Evolutionary conservation across 176 grass and related monocot species (phyloP).

Genomic region (Bothriochloa decipiens): DNA sequence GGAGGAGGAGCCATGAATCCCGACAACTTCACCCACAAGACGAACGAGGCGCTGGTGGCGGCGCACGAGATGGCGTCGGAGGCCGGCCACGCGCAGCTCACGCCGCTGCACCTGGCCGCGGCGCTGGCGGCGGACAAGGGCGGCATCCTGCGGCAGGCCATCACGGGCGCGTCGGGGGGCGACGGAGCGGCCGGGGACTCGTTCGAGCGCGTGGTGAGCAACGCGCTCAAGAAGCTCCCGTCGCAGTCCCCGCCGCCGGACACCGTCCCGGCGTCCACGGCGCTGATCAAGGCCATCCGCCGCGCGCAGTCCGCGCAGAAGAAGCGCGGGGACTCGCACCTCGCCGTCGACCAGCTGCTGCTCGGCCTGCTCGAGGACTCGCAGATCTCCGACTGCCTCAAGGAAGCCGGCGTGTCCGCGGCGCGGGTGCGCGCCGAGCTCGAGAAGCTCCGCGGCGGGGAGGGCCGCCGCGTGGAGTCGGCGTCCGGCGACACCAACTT

Average conservation of each 20-base stretch:
- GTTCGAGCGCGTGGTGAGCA: conserved; percentile 58
- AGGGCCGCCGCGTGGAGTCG: conserved; percentile 47
- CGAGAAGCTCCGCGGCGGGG: conserved; percentile 59
- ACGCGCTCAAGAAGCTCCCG: conserved; percentile 64
- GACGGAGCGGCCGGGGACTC: conserved; percentile 47
- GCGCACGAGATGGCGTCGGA: conserved; percentile 72
- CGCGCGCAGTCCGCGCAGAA: conserved; percentile 71
- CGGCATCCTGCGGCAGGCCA: conserved; percentile 62
- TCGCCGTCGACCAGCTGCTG: conserved; percentile 66
- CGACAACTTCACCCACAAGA: conserved; percentile 98
- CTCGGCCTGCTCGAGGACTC: conserved; percentile 64
- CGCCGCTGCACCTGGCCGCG: conserved; percentile 68
- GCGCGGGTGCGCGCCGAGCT: conserved; percentile 62
- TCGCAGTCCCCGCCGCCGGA: conserved; percentile 71
- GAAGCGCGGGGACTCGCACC: conserved; percentile 53
- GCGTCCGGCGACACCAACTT: conserved; percentile 58
- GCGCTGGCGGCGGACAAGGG: conserved; percentile 49
- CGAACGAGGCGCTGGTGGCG: conserved; percentile 80
- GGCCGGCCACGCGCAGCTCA: conserved; percentile 74
- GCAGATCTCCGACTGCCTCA: conserved; percentile 58
- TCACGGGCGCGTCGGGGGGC: conserved; percentile 46
- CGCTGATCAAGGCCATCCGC: conserved; percentile 74
- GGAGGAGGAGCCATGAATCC: conserved; percentile 67
- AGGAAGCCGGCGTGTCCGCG: conserved; percentile 57
- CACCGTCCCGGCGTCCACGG: conserved; percentile 61